Conservation (phyloP, 768 basidiomycete species). For the Pleurotus platypus region DNA sequence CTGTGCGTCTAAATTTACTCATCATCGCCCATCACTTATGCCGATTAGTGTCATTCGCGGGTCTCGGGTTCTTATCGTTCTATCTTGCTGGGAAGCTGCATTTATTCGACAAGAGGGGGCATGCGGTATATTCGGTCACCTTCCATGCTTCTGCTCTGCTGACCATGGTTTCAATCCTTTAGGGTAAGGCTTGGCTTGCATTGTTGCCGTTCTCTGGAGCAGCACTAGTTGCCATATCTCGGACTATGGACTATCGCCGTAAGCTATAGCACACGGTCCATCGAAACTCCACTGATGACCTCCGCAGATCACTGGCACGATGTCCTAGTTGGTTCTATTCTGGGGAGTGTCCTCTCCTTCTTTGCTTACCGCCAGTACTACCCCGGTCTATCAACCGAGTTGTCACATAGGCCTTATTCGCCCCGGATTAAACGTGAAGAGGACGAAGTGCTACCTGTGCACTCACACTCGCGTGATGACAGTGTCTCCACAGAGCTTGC, state of each 20-base stretch:
- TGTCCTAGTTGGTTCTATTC: conserved; percentile 71
- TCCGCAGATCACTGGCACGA: conserved; percentile 87
- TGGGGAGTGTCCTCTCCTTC: conserved; percentile 71
- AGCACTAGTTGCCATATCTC: conserved; percentile 73
- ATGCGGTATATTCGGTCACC: conserved; percentile 41
- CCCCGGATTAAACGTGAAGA: conserved; percentile 57
- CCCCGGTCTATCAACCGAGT: conserved; percentile 59
- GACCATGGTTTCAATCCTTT: conserved; percentile 3
- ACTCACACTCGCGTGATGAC: conserved; percentile 16
- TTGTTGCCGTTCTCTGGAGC: conserved; percentile 76
- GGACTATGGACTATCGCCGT: conserved; percentile 93
- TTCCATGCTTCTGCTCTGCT: too few species aligned
- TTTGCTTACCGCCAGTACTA: conserved; percentile 85
- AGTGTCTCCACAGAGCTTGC: conserved; percentile 13
- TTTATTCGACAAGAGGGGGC: conserved; percentile 78
- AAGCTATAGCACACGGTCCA: conserved; percentile 21
- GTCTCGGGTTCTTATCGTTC: conserved; percentile 82
- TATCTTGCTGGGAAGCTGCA: conserved; percentile 93
- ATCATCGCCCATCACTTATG: background rate
- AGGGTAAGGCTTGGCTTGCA: conserved; percentile 83
- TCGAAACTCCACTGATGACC: background rate
- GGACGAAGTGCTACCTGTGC: conserved; percentile 36
- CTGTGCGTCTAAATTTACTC: conserved; percentile 39
- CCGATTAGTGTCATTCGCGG: conserved; percentile 81
- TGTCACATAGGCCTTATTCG: conserved; percentile 67